Base-by-base conservation (phyloP, 2,329 filamentous ascomycete species). In the Ilyonectria mors-panacis region DNA sequence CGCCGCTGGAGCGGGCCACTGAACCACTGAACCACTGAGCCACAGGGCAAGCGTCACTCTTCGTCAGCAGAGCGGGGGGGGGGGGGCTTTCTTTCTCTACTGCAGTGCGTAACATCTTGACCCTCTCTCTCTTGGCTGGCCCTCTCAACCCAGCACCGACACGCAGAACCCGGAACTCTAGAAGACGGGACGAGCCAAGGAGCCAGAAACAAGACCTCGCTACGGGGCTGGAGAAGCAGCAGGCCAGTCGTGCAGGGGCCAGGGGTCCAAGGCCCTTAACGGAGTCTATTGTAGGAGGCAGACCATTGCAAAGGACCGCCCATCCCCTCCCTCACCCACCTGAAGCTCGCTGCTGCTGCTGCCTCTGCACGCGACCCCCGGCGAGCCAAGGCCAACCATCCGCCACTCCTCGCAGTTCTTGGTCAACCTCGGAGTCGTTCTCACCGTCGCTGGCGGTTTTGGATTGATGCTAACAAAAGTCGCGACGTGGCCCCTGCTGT, bases 371-470 rank as follows among this genome's bases (percentile, higher is more conserved):
- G 63, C 71, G 70, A 75, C 73, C 30, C 73, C 63, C 35, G 37
- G 48, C 53, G 42, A 51, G 50, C 63, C 70, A 69, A 70, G 39
- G 67, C 66, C 73, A 75, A 69, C 68, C 69, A 60, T 71, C 63
- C 63, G 54, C 69, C 65, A 72, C 65, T 72, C 48, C 17, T 53
- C 66, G 60, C 70, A 63, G 68, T 64, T 71, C 67, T 75, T 53
- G 30, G 68, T 68, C 62, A 65, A 61, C 68, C 67, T 72, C 55
- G 69, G 45, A 63, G 66, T 74, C 65, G 69, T 62, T 66, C 65
- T 68, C 74, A 73, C 72, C 70, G 72, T 76, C 68, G 71, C 67
- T 73, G 72, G 70, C 66, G 68, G 72, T 76, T 76, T 75, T 73
- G 69, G 65, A 74, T 73, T 73, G 73, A 75, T 73, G 59, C 73